Evolutionary conservation across 352 stramenopile species (phyloP).

Genomic region (Phytophthora pluvialis): DNA sequence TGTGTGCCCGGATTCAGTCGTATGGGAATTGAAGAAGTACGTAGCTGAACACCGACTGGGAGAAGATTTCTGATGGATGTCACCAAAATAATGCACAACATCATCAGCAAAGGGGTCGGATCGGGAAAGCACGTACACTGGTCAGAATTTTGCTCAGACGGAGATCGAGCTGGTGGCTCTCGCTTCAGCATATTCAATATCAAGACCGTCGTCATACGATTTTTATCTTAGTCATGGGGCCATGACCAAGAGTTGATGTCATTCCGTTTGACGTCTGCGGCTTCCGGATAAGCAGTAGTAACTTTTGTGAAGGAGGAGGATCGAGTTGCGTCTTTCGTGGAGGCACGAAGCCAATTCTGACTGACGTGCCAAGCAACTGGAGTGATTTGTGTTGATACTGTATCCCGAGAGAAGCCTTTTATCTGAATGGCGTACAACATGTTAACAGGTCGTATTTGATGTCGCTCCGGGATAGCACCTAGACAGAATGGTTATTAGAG

Average conservation of each 20-base stretch:
- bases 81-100: conserved; percentile 45
- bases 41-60: conserved; percentile 46
- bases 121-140: conserved; percentile 58
- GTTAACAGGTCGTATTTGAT: too few species aligned
- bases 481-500: too few species aligned
- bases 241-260: conserved; percentile 33
- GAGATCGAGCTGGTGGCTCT: conserved; percentile 67
- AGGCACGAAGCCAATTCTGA: too few species aligned
- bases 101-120: conserved; percentile 59
- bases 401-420: too few species aligned
- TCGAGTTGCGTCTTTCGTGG: too few species aligned
- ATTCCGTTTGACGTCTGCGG: too few species aligned
- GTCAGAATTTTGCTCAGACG: conserved; percentile 53
- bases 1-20: conserved; percentile 38
- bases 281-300: too few species aligned
- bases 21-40: conserved; percentile 44
- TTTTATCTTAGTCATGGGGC: conserved; percentile 45
- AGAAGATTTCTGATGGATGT: conserved; percentile 48
- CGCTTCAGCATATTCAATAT: conserved; percentile 50
- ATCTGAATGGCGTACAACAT: too few species aligned
- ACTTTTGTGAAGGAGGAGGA: too few species aligned
- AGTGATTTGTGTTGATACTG: too few species aligned
- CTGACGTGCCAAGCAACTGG: too few species aligned
- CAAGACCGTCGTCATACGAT: conserved; percentile 29
- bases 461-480: too few species aligned